Conservation (phyloP, 192 early-diverging fungal species). For the Anaeromyces robustus region DNA sequence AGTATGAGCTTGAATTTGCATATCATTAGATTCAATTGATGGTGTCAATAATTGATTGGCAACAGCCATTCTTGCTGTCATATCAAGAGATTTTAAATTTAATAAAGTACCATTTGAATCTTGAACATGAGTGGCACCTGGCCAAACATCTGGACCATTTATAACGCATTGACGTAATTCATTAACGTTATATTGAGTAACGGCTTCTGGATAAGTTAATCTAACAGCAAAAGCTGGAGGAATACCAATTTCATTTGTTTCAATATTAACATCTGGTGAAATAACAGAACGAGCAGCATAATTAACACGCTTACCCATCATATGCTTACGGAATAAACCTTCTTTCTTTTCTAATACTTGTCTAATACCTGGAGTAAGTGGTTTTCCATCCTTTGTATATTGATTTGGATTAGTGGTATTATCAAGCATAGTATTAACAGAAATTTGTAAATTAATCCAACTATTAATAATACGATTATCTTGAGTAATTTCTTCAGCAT, state of each 20-base stretch:
- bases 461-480: slow-evolving; percentile 21
- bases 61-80: slow-evolving; percentile 78
- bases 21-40: slow-evolving; percentile 18
- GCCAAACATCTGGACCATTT: slow-evolving; percentile 91
- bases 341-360: slow-evolving; percentile 99
- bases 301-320: slow-evolving; percentile 99
- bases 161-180: slow-evolving; percentile 80
- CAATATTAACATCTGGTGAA: slow-evolving; percentile 92
- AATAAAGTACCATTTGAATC: slow-evolving; percentile 85
- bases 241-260: slow-evolving; percentile 94
- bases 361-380: slow-evolving; percentile 74
- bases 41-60: slow-evolving; percentile 76
- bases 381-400: slow-evolving; percentile 30
- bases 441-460: slow-evolving; percentile 73
- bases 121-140: slow-evolving; percentile 86
- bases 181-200: slow-evolving; percentile 88
- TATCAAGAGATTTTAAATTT: slow-evolving; percentile 59
- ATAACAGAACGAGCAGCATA: slow-evolving; percentile 96
- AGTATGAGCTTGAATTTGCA: slow-evolving; percentile 32
- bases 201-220: slow-evolving; percentile 95
- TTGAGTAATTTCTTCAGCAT: slow-evolving; percentile 9
- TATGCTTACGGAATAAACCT: slow-evolving; percentile 96
- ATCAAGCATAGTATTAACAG: slow-evolving; percentile 88
- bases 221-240: slow-evolving; percentile 89
- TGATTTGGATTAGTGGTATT: slow-evolving; percentile 65